Conservation (phyloP, 1,139 yeast species). For the Suhomyces yuchorum region DNA sequence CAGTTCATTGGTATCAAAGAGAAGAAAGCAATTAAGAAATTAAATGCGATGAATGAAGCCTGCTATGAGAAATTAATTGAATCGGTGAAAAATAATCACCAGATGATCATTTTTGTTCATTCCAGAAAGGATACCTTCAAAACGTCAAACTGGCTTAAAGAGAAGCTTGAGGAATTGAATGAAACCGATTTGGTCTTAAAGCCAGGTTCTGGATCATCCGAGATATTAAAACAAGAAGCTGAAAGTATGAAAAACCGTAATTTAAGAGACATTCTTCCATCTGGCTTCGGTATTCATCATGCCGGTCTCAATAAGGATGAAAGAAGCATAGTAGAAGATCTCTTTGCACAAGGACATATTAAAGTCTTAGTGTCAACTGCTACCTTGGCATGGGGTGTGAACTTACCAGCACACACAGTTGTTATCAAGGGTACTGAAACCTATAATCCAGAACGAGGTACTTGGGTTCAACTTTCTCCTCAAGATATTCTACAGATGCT, state of each 20-base stretch:
- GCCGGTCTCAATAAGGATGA: constrained; percentile 83
- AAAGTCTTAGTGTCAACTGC: constrained; percentile 90
- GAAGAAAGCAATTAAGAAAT: constrained; percentile 74
- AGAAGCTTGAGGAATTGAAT: constrained; percentile 60
- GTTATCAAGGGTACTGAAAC: constrained; percentile 94
- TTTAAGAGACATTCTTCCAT: constrained; percentile 61
- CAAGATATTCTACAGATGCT: constrained; percentile 95
- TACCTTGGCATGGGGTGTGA: constrained; percentile 98
- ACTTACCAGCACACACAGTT: constrained; percentile 95
- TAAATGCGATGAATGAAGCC: constrained; percentile 86
- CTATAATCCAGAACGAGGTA: constrained; percentile 86
- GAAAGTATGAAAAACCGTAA: constrained; percentile 55
- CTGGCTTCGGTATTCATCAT: constrained; percentile 91
- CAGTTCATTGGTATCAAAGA: constrained; percentile 88
- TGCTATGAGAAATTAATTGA: constrained; percentile 83
- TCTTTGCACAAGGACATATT: constrained; percentile 84
- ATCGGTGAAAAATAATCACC: constrained; percentile 59
- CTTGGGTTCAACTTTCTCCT: constrained; percentile 87
- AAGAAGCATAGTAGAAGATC: constrained; percentile 77
- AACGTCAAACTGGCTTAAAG: constrained; percentile 75
- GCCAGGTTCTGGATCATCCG: constrained; percentile 59
- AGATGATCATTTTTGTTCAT: constrained; percentile 87
- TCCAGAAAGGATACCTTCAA: constrained; percentile 89
- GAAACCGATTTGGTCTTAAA: constrained; percentile 49
- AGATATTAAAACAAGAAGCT: constrained; percentile 65